Evolutionary conservation across 805 yeast species (phyloP).

Genomic region (Cyberlindnera meyerae): DNA sequence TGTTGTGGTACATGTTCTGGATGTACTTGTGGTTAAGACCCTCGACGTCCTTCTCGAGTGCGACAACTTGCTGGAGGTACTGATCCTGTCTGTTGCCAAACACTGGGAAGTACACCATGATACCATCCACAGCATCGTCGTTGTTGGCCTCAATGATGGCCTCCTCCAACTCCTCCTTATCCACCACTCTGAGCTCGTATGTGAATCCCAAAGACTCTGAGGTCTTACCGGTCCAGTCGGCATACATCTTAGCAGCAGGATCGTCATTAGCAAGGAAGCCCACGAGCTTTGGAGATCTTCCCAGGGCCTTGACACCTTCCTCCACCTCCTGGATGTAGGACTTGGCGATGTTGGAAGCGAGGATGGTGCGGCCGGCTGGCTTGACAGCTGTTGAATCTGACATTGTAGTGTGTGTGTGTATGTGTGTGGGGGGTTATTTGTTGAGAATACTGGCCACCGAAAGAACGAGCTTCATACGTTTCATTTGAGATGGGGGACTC

Average conservation of each 20-base stretch:
- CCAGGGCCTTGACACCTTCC: conserved; percentile 47
- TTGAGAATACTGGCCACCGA: too few species aligned
- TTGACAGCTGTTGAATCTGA: conserved; percentile 22
- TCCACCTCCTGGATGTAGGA: conserved; percentile 70
- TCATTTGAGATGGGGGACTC: too few species aligned
- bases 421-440: neutral
- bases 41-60: conserved; percentile 93
- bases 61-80: conserved; percentile 87
- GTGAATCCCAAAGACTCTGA: conserved; percentile 80
- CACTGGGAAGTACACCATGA: conserved; percentile 96
- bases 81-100: conserved; percentile 94
- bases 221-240: conserved; percentile 93
- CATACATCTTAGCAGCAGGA: conserved; percentile 94
- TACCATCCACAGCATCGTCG: conserved; percentile 76
- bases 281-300: conserved; percentile 68
- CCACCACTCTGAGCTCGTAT: conserved; percentile 67
- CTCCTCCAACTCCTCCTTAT: conserved; percentile 81
- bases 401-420: conserved; percentile 12
- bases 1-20: conserved; percentile 92
- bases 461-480: too few species aligned
- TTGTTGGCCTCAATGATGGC: conserved; percentile 76
- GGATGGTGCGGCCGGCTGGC: conserved; percentile 66
- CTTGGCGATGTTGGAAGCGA: conserved; percentile 87
- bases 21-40: conserved; percentile 88
- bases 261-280: conserved; percentile 91